These are phyloP conservation scores for Acorus gramineus DNA, from an alignment of 106 monocot species.

Conservation along the genomic window DNA sequence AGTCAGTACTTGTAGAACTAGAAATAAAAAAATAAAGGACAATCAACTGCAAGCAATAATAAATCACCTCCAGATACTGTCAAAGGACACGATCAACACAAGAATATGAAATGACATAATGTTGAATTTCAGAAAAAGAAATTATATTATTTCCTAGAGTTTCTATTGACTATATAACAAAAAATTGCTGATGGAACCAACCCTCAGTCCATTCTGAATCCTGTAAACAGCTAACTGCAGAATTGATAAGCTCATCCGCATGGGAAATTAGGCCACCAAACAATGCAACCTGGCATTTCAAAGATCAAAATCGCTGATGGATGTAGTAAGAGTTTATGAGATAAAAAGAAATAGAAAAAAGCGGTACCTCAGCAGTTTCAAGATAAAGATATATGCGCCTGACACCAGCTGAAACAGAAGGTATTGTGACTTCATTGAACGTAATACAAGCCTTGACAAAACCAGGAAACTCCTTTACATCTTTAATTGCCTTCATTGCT, in stretches of 20 bases:
- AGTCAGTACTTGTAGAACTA: slow-evolving; percentile 13
- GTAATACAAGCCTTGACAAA: slow-evolving; percentile 35
- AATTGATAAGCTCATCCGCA: slow-evolving; percentile 18
- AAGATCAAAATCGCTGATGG: background rate
- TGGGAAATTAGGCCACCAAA: slow-evolving; percentile 30
- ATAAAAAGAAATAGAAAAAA: background rate
- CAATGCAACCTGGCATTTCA: slow-evolving; percentile 21
- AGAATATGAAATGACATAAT: too few relatives aligned
- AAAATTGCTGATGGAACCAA: background rate
- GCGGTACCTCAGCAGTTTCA: slow-evolving; percentile 38
- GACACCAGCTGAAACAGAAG: slow-evolving; percentile 16
- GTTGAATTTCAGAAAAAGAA: too few relatives aligned
- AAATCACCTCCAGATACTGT: background rate
- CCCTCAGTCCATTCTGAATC: slow-evolving; percentile 11
- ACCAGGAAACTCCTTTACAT: slow-evolving; percentile 1
- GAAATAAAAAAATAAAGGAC: background rate
- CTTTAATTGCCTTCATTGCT: slow-evolving; percentile 23
- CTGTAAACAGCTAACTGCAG: slow-evolving; percentile 23
- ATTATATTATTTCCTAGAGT: too few relatives aligned
- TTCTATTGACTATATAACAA: too few relatives aligned
- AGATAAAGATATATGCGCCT: slow-evolving; percentile 27
- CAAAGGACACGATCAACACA: background rate
- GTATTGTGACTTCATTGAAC: slow-evolving; percentile 43
- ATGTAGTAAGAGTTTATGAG: background rate
- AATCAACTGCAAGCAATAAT: background rate